Percentiles rank a stretch among this genome's conserved stretches.
These are phyloP conservation scores for Russula abietina DNA, from an alignment of 768 basidiomycete genomes.

Conservation along the genomic window DNA sequence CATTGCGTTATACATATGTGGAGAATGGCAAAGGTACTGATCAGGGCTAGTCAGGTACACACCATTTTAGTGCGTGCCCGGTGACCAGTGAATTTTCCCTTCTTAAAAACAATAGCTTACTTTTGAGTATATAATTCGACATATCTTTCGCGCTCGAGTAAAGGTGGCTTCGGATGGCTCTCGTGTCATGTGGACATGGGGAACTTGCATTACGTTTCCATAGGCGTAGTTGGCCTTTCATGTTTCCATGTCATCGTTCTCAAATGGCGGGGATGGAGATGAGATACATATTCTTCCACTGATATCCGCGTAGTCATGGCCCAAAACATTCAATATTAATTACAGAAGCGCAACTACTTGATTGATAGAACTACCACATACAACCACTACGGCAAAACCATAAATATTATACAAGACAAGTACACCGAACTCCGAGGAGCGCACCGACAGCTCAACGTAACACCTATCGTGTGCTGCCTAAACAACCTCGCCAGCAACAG, in stretches of 20 bases:
- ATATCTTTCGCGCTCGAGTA: background rate
- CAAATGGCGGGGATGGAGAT: background rate
- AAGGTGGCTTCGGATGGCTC: background rate
- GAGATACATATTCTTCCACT: background rate
- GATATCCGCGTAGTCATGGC: background rate
- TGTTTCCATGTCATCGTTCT: background rate
- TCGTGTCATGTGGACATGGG: background rate
- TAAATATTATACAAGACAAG: conserved; percentile 5
- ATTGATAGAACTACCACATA: background rate
- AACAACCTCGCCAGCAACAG: conserved; percentile 1
- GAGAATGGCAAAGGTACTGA: background rate
- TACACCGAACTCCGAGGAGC: conserved; percentile 6
- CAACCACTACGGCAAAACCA: background rate
- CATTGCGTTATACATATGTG: too few species aligned
- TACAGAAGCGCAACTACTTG: background rate
- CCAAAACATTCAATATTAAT: background rate
- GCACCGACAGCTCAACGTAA: background rate
- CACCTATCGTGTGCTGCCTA: background rate
- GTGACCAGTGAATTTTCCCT: background rate
- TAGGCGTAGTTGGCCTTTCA: too few species aligned
- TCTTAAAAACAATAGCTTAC: background rate
- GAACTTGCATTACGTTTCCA: background rate
- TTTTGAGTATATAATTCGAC: background rate
- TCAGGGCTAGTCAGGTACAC: background rate
- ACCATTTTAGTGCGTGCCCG: background rate